phyloP scores from a whole-genome alignment of 495 filamentous ascomycete species.

The Lasiosphaeria miniovina region DNA sequence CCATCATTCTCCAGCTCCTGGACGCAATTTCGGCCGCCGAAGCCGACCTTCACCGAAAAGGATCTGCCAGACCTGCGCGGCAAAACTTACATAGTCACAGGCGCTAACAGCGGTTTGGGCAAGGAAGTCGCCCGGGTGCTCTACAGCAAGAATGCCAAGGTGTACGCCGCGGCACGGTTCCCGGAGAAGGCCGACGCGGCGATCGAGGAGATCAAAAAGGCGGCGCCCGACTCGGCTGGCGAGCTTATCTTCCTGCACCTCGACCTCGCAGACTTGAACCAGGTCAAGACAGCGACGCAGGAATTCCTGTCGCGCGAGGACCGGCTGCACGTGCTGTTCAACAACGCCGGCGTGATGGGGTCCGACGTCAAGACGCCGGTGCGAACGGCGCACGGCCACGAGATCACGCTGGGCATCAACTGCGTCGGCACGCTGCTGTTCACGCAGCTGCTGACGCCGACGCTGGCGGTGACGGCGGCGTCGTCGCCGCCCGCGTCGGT shows the following conservation, averaged over 20 bases:
- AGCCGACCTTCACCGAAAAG: conserved; percentile 31
- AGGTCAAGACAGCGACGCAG: conserved; percentile 29
- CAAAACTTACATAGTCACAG: conserved; percentile 49
- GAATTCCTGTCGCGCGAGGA: conserved; percentile 31
- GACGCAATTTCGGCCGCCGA: conserved; percentile 27
- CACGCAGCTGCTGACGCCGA: conserved; percentile 41
- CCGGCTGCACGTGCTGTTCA: conserved; percentile 37
- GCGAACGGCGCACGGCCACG: conserved; percentile 38
- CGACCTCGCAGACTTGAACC: conserved; percentile 35
- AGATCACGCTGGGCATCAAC: conserved; percentile 43
- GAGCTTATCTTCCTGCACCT: conserved; percentile 27
- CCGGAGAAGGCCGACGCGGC: conserved; percentile 26
- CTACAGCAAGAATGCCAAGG: conserved; percentile 44
- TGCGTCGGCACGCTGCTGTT: conserved; percentile 40
- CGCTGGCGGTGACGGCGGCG: conserved; percentile 30
- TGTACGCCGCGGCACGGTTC: conserved; percentile 51
- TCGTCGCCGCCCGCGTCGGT: conserved; percentile 23
- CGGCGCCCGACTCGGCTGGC: conserved; percentile 23
- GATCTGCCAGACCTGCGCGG: conserved; percentile 25
- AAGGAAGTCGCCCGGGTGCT: conserved; percentile 45
- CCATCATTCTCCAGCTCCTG: background rate
- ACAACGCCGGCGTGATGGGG: conserved; percentile 40
- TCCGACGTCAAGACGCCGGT: conserved; percentile 8
- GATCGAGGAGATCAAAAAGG: conserved; percentile 24
- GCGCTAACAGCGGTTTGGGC: conserved; percentile 46